Evolutionary conservation across 768 basidiomycete genomes (phyloP).

Genomic region (Hydnum rufescens): DNA sequence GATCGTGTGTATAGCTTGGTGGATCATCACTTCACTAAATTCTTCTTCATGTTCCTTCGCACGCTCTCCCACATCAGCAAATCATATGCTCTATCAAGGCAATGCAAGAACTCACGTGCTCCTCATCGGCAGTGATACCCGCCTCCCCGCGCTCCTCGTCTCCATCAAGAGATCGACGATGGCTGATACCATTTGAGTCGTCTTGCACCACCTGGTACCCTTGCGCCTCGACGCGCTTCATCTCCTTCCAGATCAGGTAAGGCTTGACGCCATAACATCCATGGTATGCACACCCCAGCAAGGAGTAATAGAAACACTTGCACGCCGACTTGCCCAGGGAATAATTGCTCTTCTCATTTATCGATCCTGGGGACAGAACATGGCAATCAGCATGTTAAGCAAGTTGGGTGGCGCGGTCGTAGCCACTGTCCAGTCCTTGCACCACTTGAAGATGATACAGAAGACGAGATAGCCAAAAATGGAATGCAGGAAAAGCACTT

Average conservation of each 20-base stretch:
- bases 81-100: conserved; percentile 23
- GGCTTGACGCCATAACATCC: conserved; percentile 88
- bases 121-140: neutral
- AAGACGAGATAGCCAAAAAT: conserved; percentile 93
- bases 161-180: neutral
- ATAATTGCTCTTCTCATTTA: conserved; percentile 39
- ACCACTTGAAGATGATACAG: conserved; percentile 96
- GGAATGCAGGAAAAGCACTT: conserved; percentile 91
- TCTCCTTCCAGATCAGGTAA: conserved; percentile 79
- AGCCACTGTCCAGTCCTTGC: conserved; percentile 67
- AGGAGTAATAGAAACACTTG: conserved; percentile 61
- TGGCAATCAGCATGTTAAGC: conserved; percentile 86
- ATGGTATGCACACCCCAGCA: conserved; percentile 80
- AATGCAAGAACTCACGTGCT: neutral
- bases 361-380: conserved; percentile 79
- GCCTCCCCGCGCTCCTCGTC: neutral
- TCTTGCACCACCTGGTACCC: conserved; percentile 34
- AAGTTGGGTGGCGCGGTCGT: conserved; percentile 63
- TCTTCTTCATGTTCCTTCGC: conserved; percentile 62
- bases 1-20: conserved; percentile 97
- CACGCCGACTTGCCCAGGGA: conserved; percentile 68
- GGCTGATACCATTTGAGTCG: neutral
- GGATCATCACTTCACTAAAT: conserved; percentile 85
- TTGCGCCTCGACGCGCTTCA: conserved; percentile 58
- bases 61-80: conserved; percentile 18